Evolutionary conservation across 768 basidiomycete species (phyloP), one percentile per base, ranked within the genome.

Genomic region (Mycena venus): DNA sequence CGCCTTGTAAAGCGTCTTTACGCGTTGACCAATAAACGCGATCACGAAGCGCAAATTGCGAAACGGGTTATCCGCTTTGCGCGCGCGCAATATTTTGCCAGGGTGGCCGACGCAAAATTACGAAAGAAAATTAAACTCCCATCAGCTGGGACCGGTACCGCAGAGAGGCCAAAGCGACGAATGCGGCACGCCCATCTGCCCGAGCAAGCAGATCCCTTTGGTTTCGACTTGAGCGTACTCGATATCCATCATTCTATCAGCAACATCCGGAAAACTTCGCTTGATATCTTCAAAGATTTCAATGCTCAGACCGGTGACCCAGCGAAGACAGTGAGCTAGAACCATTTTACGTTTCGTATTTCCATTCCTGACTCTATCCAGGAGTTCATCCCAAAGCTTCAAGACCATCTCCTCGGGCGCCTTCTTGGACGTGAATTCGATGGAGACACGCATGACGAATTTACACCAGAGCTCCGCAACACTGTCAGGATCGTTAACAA

Each of bases 1-100:
- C 75, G 80, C 0, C 68, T 78, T 0, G 77, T 85, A 9, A 89
- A 90, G 76, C 71, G 72, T 0, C 78, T 85, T 38, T 89, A 88
- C 59, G 69, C 72, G 0, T 44, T 75, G 0, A 86, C 84, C 0
- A 86, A 85, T 74, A 87, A 87, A 73, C 81, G 77, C 7, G 56
- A 82, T 15, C 75, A 78, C 19, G 62, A 55, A 0, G 14, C 44
- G 0, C 83, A 86, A 29, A 86, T 89, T 42, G 81, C 80, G 1
- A 79, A 79, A 38, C 59, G 73, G 3, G 58, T 72, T 31, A 70
- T 61, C 19, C 70, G 78, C 5, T 23, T 74, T 1, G n/a, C 14
- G 10, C 73, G 73, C 4, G 68, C 68, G 1, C 61, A 68, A 21
- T 17, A 21, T 8, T 17, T 62, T 10, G 49, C 36, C 8, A 55